Base-by-base conservation (phyloP, 208 protist species). In the Acanthamoeba culbertsoni region DNA sequence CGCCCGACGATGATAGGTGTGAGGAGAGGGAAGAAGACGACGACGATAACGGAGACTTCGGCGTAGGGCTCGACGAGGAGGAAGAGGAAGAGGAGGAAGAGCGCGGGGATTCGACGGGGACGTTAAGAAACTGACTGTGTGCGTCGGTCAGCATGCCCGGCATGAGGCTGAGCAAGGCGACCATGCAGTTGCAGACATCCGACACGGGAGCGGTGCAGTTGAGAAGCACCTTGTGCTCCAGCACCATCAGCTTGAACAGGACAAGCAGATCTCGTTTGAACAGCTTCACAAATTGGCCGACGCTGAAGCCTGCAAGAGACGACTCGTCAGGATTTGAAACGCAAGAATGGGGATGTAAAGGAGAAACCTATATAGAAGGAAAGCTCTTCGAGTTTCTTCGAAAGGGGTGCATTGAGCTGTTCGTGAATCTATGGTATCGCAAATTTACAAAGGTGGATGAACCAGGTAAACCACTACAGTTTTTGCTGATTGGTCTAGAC, bases 181-280 rank as follows among this genome's bases (percentile, higher is more conserved):
- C 37, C 3, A 90, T 4, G 51, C 46, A 90, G 82, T 90, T 90
- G 82, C 82, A 90, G 14, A 90, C 46, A 23, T 90, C 82, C 7
- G 53, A 59, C 37, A 90, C 82, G 46, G 82, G 82, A 42, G 40
- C 31, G 82, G 26, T 59, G 37, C 82, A 45, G 51, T 90, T 68
- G 82, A 90, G 8, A n/a, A 90, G 23, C 31, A 90, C 82, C 55
- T 68, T 59, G 23, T 68, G 82, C 23, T 90, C 82, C 35, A 90
- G 55, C 14, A 90, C 6, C 45, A 90, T 12, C 14, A 90, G 82
- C 82, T 90, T 90, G 82, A 90, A 90, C 35, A 90, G 82, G 31
- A 90, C 53, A 14, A 90, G 28, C 26, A 90, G 65, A n/a, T 90
- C 55, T 20, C 82, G 46, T 37, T 90, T 59, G 55, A 90, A 90